Evolutionary conservation across 176 grass and related monocot species (phyloP).

Genomic region (Triticum urartu): DNA sequence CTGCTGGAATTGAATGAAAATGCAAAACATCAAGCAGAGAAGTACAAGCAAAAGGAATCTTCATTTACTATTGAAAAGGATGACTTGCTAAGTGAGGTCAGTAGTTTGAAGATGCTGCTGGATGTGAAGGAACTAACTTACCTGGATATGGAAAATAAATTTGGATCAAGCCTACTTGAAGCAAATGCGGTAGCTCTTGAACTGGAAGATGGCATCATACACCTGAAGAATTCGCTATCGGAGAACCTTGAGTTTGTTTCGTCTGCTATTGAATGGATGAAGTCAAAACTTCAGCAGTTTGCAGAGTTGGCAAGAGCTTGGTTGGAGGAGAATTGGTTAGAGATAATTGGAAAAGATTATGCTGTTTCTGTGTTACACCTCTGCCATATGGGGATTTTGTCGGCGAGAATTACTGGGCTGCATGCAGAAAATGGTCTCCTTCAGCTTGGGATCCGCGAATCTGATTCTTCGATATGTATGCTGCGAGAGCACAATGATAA

Average conservation of each 20-base stretch:
- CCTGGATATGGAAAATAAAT: constrained; percentile 48
- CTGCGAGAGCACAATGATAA: constrained; percentile 73
- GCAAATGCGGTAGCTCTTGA: constrained; percentile 56
- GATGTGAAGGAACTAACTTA: constrained; percentile 57
- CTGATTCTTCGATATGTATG: constrained; percentile 75
- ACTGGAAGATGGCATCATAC: constrained; percentile 55
- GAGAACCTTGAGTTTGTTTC: constrained; percentile 60
- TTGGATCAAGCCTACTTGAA: constrained; percentile 44
- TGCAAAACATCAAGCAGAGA: constrained; percentile 55
- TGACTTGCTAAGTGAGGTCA: constrained; percentile 43
- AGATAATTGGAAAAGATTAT: constrained; percentile 93
- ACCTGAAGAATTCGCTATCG: constrained; percentile 43
- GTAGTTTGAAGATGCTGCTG: constrained; percentile 48
- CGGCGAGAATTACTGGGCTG: constrained; percentile 80
- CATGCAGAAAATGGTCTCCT: constrained; percentile 87
- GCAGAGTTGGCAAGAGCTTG: constrained; percentile 50
- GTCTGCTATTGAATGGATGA: constrained; percentile 66
- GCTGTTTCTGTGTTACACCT: constrained; percentile 85
- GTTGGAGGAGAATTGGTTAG: constrained; percentile 79
- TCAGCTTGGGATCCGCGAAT: constrained; percentile 59
- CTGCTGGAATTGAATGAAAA: constrained; percentile 69
- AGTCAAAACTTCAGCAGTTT: constrained; percentile 51
- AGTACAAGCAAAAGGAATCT: constrained; percentile 48
- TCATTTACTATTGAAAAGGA: constrained; percentile 47
- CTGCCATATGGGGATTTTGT: constrained; percentile 86